Base-by-base conservation (phyloP, 306 rosid species). In the Corylus heterophylla region DNA sequence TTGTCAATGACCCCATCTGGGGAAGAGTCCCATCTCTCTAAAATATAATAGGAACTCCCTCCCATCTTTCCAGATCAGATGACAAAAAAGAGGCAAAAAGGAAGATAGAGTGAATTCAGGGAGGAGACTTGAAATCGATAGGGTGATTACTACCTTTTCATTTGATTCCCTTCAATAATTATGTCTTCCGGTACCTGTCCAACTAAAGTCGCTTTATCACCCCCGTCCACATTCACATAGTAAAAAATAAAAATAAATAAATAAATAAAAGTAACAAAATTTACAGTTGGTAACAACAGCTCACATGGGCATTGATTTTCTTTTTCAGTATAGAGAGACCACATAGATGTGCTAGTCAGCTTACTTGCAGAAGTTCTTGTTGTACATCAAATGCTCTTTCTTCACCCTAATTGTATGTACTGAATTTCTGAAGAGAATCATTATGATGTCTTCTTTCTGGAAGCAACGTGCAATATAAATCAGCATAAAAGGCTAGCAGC, bases 11-110 rank as follows among this genome's bases (percentile, higher is more conserved):
- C 85, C 87, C 83, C 87, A 83, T 74, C 29, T 48, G 42, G 72
- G 63, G 76, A 78, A 74, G 74, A 70, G 76, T 73, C 82, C 58
- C 45, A 59, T 77, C 79, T 74, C 59, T 52, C 66, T 80, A 74
- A 16, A 67, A 77, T 54, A 58, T 58, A 76, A 67, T 59, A 55
- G 80, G 29, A 77, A 77, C 76, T 69, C 54, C 56, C 74, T 64
- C 74, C 64, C 52, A 76, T 73, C 84, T 82, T 82, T 79, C 86
- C 86, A 82, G 84, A 79, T 86, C 86, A 76, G 80, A 79, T 75
- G 76, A 67, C 84, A 79, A 75, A 79, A 76, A 85, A 61, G 71
- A 79, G 84, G 84, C 84, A 61, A 76, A 79, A 54, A 79, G 61
- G 80, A 39, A 79, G 71, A 35, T 20, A 52, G 77, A 76, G 82